A percentile compares a stretch with the other conserved stretches of the same genome.
Conservation (phyloP, 140 eudicot species). For the Flaveria floridana region DNA sequence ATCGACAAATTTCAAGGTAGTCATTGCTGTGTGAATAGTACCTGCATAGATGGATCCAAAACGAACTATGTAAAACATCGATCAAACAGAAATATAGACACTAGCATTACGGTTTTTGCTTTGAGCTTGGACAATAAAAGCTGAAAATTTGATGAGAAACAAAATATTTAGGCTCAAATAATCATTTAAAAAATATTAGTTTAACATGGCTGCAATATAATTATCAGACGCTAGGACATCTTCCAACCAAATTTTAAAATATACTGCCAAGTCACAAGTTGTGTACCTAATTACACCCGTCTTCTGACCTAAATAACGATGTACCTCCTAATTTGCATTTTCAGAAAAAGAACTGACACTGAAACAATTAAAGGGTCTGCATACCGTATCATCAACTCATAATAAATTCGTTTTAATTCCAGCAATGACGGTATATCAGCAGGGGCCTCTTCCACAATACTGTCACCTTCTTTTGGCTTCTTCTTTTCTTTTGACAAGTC, state of each 20-base stretch:
- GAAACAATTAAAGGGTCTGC: neutral
- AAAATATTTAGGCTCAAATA: no score
- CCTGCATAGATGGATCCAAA: conserved; percentile 34
- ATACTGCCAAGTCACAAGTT: no score
- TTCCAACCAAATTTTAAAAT: no score
- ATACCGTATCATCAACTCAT: conserved; percentile 78
- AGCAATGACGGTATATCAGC: conserved; percentile 78
- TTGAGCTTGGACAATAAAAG: no score
- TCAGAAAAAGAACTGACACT: neutral
- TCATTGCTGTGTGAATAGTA: conserved; percentile 77
- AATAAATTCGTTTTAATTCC: conserved; percentile 76
- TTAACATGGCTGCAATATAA: no score
- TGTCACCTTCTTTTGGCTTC: conserved; percentile 77
- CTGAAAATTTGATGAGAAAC: no score
- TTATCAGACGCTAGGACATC: no score
- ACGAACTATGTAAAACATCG: neutral
- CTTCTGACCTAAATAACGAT: no score
- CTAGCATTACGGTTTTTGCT: neutral
- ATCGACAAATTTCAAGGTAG: conserved; percentile 92
- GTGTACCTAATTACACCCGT: no score
- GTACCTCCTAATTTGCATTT: neutral
- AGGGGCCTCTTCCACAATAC: conserved; percentile 82
- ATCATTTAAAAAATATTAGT: no score
- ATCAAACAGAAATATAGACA: neutral
- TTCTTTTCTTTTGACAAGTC: conserved; percentile 81